Evolutionary conservation across 805 yeast genomes (phyloP).

Genomic region (Yarrowia sp.): DNA sequence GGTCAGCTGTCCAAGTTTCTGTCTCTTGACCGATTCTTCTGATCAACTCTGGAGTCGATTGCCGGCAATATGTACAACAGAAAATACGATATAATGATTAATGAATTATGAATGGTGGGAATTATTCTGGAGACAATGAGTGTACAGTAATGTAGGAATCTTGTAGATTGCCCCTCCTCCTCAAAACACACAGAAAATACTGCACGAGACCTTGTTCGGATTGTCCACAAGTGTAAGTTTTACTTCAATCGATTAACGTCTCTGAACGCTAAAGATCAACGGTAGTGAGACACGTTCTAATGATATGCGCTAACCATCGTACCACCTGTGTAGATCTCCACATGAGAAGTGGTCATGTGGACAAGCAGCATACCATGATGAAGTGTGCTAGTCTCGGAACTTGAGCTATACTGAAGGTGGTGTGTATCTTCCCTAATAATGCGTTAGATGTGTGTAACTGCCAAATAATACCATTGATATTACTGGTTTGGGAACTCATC

Average conservation of each 20-base stretch:
- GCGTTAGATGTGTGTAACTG: too few relatives aligned
- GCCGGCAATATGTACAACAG: constrained; percentile 12
- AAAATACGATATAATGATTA: constrained; percentile 24
- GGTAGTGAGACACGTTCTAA: not conserved
- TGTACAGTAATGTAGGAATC: too few relatives aligned
- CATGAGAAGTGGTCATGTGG: too few relatives aligned
- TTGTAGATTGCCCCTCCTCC: too few relatives aligned
- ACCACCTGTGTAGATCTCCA: not conserved
- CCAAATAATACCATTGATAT: constrained; percentile 3
- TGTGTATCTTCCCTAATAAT: too few relatives aligned
- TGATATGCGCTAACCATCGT: not conserved
- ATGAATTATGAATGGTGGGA: constrained; percentile 24
- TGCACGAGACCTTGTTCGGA: too few relatives aligned
- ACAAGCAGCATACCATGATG: too few relatives aligned
- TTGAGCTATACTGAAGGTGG: too few relatives aligned
- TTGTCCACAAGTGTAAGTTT: not conserved
- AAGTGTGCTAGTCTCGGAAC: too few relatives aligned
- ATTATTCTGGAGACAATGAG: too few relatives aligned
- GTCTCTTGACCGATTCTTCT: constrained; percentile 31
- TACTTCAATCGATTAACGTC: not conserved
- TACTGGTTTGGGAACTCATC: constrained; percentile 4
- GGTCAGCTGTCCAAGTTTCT: constrained; percentile 36
- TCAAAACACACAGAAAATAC: too few relatives aligned
- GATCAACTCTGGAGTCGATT: not conserved
- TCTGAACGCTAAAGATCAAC: not conserved